Conservation (phyloP, 2,329 filamentous ascomycete genomes). For the Trichoderma gracile region DNA sequence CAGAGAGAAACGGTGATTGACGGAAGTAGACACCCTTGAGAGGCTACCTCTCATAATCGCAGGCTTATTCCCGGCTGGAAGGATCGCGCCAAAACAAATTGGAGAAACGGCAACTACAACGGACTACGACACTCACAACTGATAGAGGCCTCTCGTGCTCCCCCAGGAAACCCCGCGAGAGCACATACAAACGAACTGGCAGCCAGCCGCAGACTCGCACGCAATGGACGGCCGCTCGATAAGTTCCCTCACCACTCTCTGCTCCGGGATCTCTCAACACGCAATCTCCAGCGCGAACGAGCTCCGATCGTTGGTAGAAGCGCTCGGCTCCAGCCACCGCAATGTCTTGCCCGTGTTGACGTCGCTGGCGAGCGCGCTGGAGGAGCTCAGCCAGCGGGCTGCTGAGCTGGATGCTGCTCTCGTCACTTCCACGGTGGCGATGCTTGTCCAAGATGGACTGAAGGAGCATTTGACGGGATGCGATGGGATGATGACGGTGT, state of each 20-base stretch:
- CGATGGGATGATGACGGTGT: constrained; percentile 34
- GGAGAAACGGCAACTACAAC: neutral
- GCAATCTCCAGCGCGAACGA: constrained; percentile 36
- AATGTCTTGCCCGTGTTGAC: constrained; percentile 32
- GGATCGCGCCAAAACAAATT: neutral
- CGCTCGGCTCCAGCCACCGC: constrained; percentile 25
- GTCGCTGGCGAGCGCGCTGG: constrained; percentile 31
- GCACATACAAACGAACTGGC: neutral
- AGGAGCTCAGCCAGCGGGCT: constrained; percentile 33
- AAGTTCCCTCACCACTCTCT: constrained; percentile 37
- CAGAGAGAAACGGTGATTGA: neutral
- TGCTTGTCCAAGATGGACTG: constrained; percentile 35
- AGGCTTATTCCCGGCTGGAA: neutral
- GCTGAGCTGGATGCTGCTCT: constrained; percentile 35
- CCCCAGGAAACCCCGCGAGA: too few species aligned
- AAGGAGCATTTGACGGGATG: constrained; percentile 35
- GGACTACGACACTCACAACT: neutral
- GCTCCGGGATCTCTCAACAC: constrained; percentile 37
- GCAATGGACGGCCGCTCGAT: constrained; percentile 41
- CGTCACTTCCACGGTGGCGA: constrained; percentile 34
- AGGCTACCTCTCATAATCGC: neutral
- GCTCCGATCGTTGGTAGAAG: constrained; percentile 34
- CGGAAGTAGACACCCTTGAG: neutral
- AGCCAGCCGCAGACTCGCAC: neutral
- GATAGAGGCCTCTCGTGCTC: neutral